Base-by-base conservation (phyloP, 2,329 filamentous ascomycete genomes). In the Tolypocladium capitatum region DNA sequence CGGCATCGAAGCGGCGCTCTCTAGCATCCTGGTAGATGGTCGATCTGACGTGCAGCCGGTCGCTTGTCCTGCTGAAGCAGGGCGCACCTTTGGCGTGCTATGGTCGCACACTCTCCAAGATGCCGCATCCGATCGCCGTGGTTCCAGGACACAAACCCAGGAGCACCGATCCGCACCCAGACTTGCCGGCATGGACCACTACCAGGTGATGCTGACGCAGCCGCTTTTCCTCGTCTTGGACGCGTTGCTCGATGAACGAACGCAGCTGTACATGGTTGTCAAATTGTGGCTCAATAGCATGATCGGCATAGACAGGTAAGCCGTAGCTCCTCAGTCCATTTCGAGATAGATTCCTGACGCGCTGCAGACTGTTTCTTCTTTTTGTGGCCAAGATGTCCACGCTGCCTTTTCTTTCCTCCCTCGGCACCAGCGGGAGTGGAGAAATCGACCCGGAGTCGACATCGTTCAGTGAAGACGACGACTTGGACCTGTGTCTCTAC, bases 201-300 rank as follows among this genome's bases (percentile, higher is more conserved):
- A 82, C 58, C 78, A 86, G 55, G 68, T 83, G 6, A 83, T 95
- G 69, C 72, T 97, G 36, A 83, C 83, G 6, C 79, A 88, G 45
- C 91, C 91, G 1, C 65, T 95, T 18, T 84, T 96, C 52, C 67
- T 94, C 11, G 74, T 94, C 52, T 70, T 97, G 27, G 91, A 97
- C 63, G 76, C 83, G 1, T 70, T 97, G 1, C 67, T 78, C 18
- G 83, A 90, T 49, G 81, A 87, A 50, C 74, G 78, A 20, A 83
- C 81, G 2, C 85, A 90, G 55, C 69, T 84, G 14, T 87, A 83
- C 52, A 83, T 88, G 65, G 83, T 84, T 27, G 80, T 87, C 35
- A 84, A 83, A 56, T 81, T 78, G 44, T 96, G 91, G 90, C 71
- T 97, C 4, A 83, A 85, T 55, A 81, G 63, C 48, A 72, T 81